Conservation (phyloP, 768 basidiomycete species). For the Serendipita vermifera region DNA sequence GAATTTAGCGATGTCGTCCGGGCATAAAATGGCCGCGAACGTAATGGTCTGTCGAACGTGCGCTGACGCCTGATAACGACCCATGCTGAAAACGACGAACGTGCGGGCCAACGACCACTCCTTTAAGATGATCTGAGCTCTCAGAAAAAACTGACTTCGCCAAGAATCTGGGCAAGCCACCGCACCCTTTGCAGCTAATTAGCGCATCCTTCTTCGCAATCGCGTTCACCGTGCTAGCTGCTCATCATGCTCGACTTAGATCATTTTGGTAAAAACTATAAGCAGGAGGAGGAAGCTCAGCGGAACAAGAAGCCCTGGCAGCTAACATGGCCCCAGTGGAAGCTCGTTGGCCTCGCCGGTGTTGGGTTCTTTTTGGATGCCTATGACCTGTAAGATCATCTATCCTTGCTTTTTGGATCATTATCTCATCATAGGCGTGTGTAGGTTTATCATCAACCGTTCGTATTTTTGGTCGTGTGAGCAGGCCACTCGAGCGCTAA, state of each 20-base stretch:
- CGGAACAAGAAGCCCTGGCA: slow-evolving; percentile 25
- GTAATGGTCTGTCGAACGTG: too few relatives aligned
- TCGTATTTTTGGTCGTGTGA: not conserved
- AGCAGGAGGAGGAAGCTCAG: slow-evolving; percentile 22
- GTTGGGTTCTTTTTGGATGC: slow-evolving; percentile 64
- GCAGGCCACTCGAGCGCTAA: not conserved
- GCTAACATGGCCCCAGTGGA: slow-evolving; percentile 37
- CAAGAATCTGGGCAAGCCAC: too few relatives aligned
- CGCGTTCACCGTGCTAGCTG: too few relatives aligned
- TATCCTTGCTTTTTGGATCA: slow-evolving; percentile 2
- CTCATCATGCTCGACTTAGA: slow-evolving; percentile 8
- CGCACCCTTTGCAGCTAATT: too few relatives aligned
- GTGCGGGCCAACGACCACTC: too few relatives aligned
- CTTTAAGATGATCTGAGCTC: too few relatives aligned
- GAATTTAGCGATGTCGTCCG: too few relatives aligned
- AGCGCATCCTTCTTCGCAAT: too few relatives aligned
- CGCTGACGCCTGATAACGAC: too few relatives aligned
- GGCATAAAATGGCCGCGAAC: too few relatives aligned
- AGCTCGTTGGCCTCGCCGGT: slow-evolving; percentile 48
- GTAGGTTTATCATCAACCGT: slow-evolving; percentile 8
- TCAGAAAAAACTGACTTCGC: too few relatives aligned
- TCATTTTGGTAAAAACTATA: slow-evolving; percentile 21
- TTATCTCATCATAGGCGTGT: not conserved
- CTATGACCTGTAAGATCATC: slow-evolving; percentile 43
- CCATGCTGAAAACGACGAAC: too few relatives aligned